phyloP scores from a whole-genome alignment of 1,139 yeast genomes.

The Yamadazyma sp. region DNA sequence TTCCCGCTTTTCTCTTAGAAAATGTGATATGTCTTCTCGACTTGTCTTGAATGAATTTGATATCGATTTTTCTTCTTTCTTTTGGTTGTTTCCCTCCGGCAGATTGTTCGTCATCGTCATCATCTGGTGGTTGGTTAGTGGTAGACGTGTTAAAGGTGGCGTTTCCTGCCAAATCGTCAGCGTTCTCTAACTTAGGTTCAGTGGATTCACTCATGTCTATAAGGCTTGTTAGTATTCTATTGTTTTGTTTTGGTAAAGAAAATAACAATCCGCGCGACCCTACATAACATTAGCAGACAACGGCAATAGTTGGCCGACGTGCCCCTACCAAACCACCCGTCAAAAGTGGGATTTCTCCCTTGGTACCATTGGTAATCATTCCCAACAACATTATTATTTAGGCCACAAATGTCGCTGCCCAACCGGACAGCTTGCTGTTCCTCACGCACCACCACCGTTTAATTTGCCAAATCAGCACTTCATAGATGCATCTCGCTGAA shows the following conservation, averaged over 20 bases:
- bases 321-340: constrained; percentile 1
- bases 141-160: constrained; percentile 16
- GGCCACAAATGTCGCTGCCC: too few species aligned
- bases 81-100: constrained; percentile 57
- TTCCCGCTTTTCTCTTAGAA: constrained; percentile 96
- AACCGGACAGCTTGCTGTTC: too few species aligned
- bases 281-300: too few species aligned
- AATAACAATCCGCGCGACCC: neutral
- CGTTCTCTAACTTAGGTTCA: constrained; percentile 39
- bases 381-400: too few species aligned
- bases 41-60: constrained; percentile 94
- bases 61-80: constrained; percentile 95
- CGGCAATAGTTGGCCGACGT: too few species aligned
- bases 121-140: constrained; percentile 30
- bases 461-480: too few species aligned
- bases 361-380: too few species aligned
- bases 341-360: too few species aligned
- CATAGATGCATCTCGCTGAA: too few species aligned
- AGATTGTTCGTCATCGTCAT: constrained; percentile 72
- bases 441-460: too few species aligned
- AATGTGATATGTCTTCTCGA: constrained; percentile 97
- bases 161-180: constrained; percentile 27
- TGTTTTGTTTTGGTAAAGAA: neutral
- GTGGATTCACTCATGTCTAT: constrained; percentile 40
- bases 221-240: constrained; percentile 12